phyloP scores from a whole-genome alignment of 148 eudicot species.

The Diospyros lotus region DNA sequence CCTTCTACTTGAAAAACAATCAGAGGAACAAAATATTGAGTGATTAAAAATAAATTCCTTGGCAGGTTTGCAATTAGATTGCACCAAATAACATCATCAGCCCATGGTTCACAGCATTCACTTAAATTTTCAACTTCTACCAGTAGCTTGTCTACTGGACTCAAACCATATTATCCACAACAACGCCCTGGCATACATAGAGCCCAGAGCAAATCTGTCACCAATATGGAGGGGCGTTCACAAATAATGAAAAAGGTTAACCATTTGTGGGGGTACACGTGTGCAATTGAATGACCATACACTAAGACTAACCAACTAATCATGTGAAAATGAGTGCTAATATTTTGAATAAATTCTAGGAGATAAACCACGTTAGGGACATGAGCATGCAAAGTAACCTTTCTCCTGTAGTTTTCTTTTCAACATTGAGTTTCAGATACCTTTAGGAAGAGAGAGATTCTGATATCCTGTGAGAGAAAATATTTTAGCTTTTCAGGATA shows the following conservation, averaged over 20 bases:
- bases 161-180: conserved; percentile 6
- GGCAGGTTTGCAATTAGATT: neutral
- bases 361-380: neutral
- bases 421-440: neutral
- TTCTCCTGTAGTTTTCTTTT: neutral
- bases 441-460: neutral
- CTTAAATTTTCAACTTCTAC: neutral
- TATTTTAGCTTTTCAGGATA: neutral
- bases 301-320: too few relatives aligned
- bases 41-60: conserved; percentile 2
- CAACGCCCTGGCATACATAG: neutral
- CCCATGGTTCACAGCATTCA: neutral
- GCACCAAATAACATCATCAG: neutral
- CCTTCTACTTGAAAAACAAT: neutral
- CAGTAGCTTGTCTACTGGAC: neutral
- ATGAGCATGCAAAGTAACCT: neutral
- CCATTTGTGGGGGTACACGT: neutral
- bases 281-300: too few relatives aligned
- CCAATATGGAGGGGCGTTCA: neutral
- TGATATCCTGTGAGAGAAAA: neutral
- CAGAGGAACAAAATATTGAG: neutral
- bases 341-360: neutral
- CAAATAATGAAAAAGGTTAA: neutral
- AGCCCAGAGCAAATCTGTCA: neutral
- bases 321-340: neutral